Evolutionary conservation across 352 stramenopile genomes (phyloP), one percentile per base, ranked within the genome.

Genomic region (Phytophthora uliginosa): DNA sequence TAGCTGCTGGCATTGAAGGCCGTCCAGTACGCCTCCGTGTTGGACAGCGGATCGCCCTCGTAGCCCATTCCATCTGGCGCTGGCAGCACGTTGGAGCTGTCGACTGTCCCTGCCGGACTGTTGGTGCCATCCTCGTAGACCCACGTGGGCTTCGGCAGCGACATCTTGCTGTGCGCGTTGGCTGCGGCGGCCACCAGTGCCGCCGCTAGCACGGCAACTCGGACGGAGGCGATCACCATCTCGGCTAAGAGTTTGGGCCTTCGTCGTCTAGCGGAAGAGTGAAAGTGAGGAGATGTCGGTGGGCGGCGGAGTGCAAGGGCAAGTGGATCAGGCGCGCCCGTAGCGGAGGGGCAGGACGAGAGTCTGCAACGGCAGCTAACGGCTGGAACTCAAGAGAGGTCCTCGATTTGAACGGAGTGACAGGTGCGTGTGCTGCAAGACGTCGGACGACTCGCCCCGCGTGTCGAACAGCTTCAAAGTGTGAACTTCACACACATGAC

Each of bases 1-100:
- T 88, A 90, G 55, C 61, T 67, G 58, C 73, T 84, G 6, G 63
- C 69, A 31, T 84, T 78, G 66, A 84, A 82, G 0, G 72, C 72
- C 13, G 68, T 76, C 69, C 61, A 76, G 64, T 80, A 80, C 9
- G 73, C 76, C 38, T 74, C 48, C 12, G 69, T 78, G 53, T 83
- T 83, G 59, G 63, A 71, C 10, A 74, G 42, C 47, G 75, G 75
- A 36, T 79, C 71, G 4, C 66, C 61, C 47, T 72, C 54, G 59
- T 77, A 82, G 18, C 66, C 63, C 71, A 77, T 73, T 40, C 76
- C 72, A 17, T 62, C 52, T 2, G 72, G 72, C 28, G 60, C 64
- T 2, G 72, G 69, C 24, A 80, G 69, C 26, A 78, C 73, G 22
- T 70, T 76, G 57, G 63, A 66, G 63, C 71, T 66, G 51, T 81